Evolutionary conservation across 768 basidiomycete genomes (phyloP), one percentile per base, ranked within the genome.

Genomic region (Kwoniella shandongensis): DNA sequence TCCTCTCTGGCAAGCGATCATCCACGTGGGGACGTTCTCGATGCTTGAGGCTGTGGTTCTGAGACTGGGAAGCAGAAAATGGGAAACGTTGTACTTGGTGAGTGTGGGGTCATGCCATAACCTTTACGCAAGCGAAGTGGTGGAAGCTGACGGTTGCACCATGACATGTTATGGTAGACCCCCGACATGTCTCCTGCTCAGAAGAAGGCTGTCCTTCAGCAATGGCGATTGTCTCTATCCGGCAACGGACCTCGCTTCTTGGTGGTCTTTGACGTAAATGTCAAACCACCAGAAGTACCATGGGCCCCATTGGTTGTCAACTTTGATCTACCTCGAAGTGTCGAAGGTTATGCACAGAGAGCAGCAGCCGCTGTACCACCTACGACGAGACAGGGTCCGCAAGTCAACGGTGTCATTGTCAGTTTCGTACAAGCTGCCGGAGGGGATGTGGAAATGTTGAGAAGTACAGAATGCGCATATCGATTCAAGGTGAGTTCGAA

Each of bases 401-500:
- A 61, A 44, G 64, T 91, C 50, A 88, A 91, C 53, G 96, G 94
- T 26, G 88, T 97, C 51, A 83, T 96, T 59, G 83, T 99, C 72
- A 98, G 94, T 77, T 92, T 98, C 68, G 93, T 98, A 61, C 96
- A 93, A 54, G 94, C 93, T 52, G 92, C 91, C 13, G 92, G 93
- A 27, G 93, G 92, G 39, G 94, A 98, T 76, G 93, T 97, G 53
- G 94, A 98, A 80, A 96, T 97, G 92, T 80, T 98, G 61, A 84
- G 94, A 72, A 89, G 89, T 66, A 97, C 97, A 81, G 94, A 98
- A 81, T 94, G 92, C 82, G 94, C 91, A 80, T 97, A 94, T 83
- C 65, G 73, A 18, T 78, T 78, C 65, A 78, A 78, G 61, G 75
- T 75, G 54, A 42, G 75, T 66, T 13, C 0, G n/a, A n/a, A n/a